A percentile compares a stretch with the other conserved stretches of the same genome.
These are phyloP conservation scores for Flaveria bidentis DNA, from an alignment of 129 eudicot genomes.

Conservation along the genomic window DNA sequence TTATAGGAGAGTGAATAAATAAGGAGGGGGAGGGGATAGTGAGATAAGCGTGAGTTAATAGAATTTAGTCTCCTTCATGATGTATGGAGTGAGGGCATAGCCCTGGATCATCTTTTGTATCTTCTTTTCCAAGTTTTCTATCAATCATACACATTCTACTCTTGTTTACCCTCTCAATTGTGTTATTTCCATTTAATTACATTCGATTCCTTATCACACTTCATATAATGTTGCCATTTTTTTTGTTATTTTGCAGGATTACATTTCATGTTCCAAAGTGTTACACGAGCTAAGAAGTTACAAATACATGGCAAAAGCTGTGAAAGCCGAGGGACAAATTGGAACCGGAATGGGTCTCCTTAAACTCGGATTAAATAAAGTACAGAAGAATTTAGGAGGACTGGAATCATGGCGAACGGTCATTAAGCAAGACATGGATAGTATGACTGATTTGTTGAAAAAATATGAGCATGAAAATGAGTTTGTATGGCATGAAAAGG, in stretches of 20 bases:
- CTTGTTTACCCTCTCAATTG: no score
- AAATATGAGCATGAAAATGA: slow-evolving; percentile 68
- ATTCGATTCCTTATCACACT: no score
- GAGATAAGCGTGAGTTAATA: no score
- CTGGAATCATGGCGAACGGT: slow-evolving; percentile 58
- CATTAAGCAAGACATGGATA: slow-evolving; percentile 44
- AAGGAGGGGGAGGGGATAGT: no score
- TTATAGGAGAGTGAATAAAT: no score
- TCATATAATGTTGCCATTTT: not conserved
- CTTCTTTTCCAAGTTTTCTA: no score
- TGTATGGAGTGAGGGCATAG: no score
- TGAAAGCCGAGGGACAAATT: slow-evolving; percentile 43
- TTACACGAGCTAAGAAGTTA: slow-evolving; percentile 59
- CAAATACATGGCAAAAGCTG: slow-evolving; percentile 53
- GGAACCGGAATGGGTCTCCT: slow-evolving; percentile 65
- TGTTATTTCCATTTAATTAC: no score
- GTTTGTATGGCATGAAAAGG: slow-evolving; percentile 62
- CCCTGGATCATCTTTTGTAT: no score
- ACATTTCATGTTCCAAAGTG: slow-evolving; percentile 41
- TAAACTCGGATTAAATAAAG: slow-evolving; percentile 31
- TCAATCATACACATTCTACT: no score
- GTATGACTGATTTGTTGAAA: slow-evolving; percentile 34
- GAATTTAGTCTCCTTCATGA: no score
- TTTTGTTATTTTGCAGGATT: slow-evolving; percentile 51
- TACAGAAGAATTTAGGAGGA: slow-evolving; percentile 41